Evolutionary conservation across 768 basidiomycete genomes (phyloP), one percentile per base, ranked within the genome.

Genomic region (Leccinellum luteum): DNA sequence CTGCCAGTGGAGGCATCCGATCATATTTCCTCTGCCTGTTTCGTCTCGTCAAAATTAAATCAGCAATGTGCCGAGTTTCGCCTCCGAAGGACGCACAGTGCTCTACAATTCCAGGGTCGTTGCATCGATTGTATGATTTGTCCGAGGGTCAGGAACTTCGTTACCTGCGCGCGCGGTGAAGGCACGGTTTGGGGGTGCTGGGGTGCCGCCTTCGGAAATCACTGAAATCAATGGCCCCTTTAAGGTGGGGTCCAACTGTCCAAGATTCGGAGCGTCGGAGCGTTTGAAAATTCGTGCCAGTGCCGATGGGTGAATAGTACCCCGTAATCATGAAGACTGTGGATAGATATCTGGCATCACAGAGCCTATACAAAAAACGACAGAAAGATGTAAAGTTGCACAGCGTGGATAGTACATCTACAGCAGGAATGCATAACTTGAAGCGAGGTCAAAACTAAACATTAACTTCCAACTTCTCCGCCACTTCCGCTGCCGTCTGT

Each of bases 401-500:
- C 41, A 43, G 19, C 49, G 34, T 14, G 15, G 15, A n/a, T n/a
- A 19, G 6, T 19, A 41, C 9, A 19, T 43, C 41, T 43, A 43
- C 41, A 19, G 12, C 10, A 43, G 41, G 41, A 43, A 48, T 30
- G 4, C 15, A 51, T 32, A 15, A 47, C 5, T n/a, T n/a, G 47
- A 13, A 6, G 23, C 15, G 2, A 15, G 25, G 31, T 52, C 32
- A 4, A 49, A 35, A 21, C 55, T 57, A 57, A 30, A 31, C 0
- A 3, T 27, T 56, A 15, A 50, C 41, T 45, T 58, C 59, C 34
- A 71, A 50, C 53, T 61, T 63, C 14, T 2, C 35, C 32, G 71
- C 63, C 25, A 72, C 61, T 5, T 66, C 59, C 19, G 53, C 58
- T 23, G 68, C 70, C 45, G 60, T 25, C 41, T 57, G 62, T 10